Evolutionary conservation across 2,329 filamentous ascomycete species (phyloP), one percentile per base, ranked within the genome.

Genomic region (Paraphaeosphaeria sporulosa): DNA sequence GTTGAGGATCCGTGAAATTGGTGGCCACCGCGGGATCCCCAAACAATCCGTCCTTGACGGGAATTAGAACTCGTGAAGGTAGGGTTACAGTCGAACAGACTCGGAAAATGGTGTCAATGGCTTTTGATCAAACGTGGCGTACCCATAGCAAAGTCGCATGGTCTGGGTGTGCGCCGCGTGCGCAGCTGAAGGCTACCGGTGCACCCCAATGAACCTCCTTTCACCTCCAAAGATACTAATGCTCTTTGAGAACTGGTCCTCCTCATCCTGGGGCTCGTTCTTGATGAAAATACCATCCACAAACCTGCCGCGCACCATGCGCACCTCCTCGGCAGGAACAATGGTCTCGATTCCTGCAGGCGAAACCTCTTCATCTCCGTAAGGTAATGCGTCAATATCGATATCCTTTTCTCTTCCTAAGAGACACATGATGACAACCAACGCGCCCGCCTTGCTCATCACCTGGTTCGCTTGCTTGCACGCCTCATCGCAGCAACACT

Each of bases 381-480:
- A 95, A 0, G 94, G 94, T 72, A 98, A 78, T n/a, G 84, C 82
- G 42, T 96, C 92, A 4, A 96, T 79, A 76, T 97, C 92, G 58
- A 97, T 90, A 32, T 93, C 87, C 75, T 88, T 82, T 42, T 93
- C 87, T 75, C 88, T 83, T 21, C 90, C 89, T 55, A 97, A 76
- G 57, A 97, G 74, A 63, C 86, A 87, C 78, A 90, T 91, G 59
- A 98, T 79, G 32, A 98, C 88, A 25, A 97, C 93, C 58, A 87
- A 87, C 8, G 91, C 90, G 0, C 94, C 94, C 0, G 90, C 92
- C 78, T 97, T 98, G 72, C 91, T 95, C 90, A 97, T 95, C 10
- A 98, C 93, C 71, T 92, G 87, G 74, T 97, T 97, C 56, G 88
- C 86, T 77, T 97, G 88, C 76, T 90, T 92, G 76, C 95, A 98